These are phyloP conservation scores for Cynara cardunculus DNA, from an alignment of 129 eudicot species.

Conservation along the genomic window DNA sequence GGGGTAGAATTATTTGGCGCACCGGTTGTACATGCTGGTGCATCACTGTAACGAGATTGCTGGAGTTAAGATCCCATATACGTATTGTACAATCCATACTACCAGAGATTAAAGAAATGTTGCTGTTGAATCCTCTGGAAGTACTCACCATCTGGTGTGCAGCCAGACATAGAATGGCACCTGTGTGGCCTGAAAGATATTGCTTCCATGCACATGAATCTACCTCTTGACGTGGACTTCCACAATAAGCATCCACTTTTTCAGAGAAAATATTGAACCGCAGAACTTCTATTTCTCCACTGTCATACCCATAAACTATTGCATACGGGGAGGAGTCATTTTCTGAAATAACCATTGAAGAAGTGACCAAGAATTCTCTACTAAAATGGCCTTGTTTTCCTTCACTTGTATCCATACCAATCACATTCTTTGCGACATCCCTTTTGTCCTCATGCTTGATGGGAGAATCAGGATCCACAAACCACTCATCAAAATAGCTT, in stretches of 20 bases:
- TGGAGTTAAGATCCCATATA: constrained; percentile 88
- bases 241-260: constrained; percentile 25
- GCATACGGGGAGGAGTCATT: constrained; percentile 60
- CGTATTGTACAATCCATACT: constrained; percentile 90
- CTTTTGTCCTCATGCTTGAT: constrained; percentile 5
- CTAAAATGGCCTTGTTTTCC: constrained; percentile 10
- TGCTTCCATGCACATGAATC: constrained; percentile 51
- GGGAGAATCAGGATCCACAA: constrained; percentile 12
- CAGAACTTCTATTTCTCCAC: constrained; percentile 75
- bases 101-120: constrained; percentile 67
- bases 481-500: constrained; percentile 53
- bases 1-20: constrained; percentile 76
- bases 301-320: constrained; percentile 80
- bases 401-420: constrained; percentile 14
- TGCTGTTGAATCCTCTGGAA: constrained; percentile 36
- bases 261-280: constrained; percentile 52
- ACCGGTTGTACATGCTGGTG: constrained; percentile 98
- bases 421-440: constrained; percentile 1
- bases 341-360: constrained; percentile 91
- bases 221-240: constrained; percentile 28
- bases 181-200: constrained; percentile 74
- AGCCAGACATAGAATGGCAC: constrained; percentile 83
- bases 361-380: constrained; percentile 52
- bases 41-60: constrained; percentile 62
- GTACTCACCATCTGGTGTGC: constrained; percentile 63